Base-by-base conservation (phyloP, 345 rosid species). In the Eutrema heterophyllum region DNA sequence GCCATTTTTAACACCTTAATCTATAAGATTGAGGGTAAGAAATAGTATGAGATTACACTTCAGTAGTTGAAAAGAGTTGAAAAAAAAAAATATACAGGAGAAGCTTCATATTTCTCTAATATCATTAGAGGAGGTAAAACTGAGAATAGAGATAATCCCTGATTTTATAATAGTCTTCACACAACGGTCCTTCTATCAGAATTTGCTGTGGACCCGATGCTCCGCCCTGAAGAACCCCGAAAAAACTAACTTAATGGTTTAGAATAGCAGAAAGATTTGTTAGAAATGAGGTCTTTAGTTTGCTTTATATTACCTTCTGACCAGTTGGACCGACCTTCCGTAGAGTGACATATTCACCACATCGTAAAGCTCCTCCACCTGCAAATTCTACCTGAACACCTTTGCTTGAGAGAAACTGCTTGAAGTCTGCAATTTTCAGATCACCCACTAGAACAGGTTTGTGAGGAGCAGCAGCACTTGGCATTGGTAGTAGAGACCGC, bases 371-470 rank as follows among this genome's bases (percentile, higher is more conserved):
- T 68, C 96, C 95, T 60, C 96, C 95, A 7, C 97, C 93, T 27
- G 92, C 90, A 82, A 95, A 95, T 78, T 95, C 97, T 44, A 88
- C 99, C 91, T 95, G 96, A 63, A 95, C 86, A 48, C 99, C 99
- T 67, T 86, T 89, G 83, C 92, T 86, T 59, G 93, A 80, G 13
- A 95, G 88, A 74, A 88, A 95, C 66, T 86, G 97, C 79, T 92
- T 95, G 83, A 89, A 87, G 82, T 95, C 99, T 10, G 97, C 96
- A 80, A 95, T 81, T 84, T 89, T 92, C 39, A 95, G 64, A 74
- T 95, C 99, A 51, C 97, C 99, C 30, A 95, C 97, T 65, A 92
- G 85, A 59, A 95, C 96, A 2, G 99, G 81, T 67, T 92, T 87
- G 77, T 95, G 99, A 2, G 86, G 89, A 5, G 88, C 85, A 1